Conservation (phyloP, 1,139 yeast genomes). For the Hyphopichia khmerensis region DNA sequence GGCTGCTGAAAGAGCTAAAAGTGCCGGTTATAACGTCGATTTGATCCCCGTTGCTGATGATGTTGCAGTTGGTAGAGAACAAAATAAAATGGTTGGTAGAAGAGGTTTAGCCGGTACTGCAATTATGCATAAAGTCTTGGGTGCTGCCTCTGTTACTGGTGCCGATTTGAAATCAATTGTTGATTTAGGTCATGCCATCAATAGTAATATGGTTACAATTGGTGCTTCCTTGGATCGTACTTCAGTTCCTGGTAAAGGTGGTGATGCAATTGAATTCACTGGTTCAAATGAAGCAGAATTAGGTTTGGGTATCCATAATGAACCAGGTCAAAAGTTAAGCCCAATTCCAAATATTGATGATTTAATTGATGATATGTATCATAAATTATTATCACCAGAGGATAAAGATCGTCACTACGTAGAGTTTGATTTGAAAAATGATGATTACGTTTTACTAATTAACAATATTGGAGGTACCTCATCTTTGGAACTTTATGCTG, state of each 20-base stretch:
- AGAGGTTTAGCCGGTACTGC: slow-evolving; percentile 92
- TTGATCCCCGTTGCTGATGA: slow-evolving; percentile 82
- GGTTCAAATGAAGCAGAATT: slow-evolving; percentile 67
- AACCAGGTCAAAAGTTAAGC: slow-evolving; percentile 74
- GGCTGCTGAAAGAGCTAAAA: slow-evolving; percentile 84
- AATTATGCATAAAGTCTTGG: slow-evolving; percentile 79
- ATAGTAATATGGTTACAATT: slow-evolving; percentile 71
- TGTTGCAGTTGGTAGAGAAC: slow-evolving; percentile 85
- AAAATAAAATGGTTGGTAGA: slow-evolving; percentile 89
- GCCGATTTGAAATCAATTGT: slow-evolving; percentile 50
- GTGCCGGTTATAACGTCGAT: slow-evolving; percentile 69
- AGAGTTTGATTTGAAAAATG: slow-evolving; percentile 51
- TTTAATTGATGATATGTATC: slow-evolving; percentile 52
- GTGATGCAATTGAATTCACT: slow-evolving; percentile 43
- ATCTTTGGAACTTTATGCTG: slow-evolving; percentile 67
- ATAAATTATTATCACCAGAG: slow-evolving; percentile 48
- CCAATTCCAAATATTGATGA: slow-evolving; percentile 71
- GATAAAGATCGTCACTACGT: slow-evolving; percentile 75
- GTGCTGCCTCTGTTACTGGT: slow-evolving; percentile 55
- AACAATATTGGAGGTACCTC: slow-evolving; percentile 90
- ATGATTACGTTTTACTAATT: slow-evolving; percentile 66
- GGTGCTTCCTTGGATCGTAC: slow-evolving; percentile 91
- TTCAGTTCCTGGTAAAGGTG: slow-evolving; percentile 78
- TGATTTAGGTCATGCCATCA: slow-evolving; percentile 59
- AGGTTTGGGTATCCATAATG: slow-evolving; percentile 96